Base-by-base conservation (phyloP, 805 yeast species). In the Lachancea thermotolerans region DNA sequence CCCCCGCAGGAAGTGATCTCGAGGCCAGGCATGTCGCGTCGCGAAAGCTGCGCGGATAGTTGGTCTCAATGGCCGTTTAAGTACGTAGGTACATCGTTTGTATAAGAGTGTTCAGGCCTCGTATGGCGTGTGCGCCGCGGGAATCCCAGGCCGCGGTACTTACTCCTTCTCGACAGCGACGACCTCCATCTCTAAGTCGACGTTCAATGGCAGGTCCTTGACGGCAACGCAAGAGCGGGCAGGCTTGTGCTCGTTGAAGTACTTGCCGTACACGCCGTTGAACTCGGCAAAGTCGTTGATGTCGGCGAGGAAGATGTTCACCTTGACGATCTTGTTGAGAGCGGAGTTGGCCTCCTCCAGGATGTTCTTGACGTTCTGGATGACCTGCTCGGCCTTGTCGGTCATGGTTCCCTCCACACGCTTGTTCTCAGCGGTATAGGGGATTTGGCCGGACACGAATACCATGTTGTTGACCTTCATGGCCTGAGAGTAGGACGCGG, bases 191-290 rank as follows among this genome's bases (percentile, higher is more conserved):
- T 93, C 99, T 54, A 72, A 74, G 50, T 79, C 85, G 50, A 81
- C 87, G 49, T 88, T 88, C 66, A 93, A 78, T 49, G 99, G 99
- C 57, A 93, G 81, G 51, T 79, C 81, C 68, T 81, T 82, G 51
- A 90, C 98, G 37, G 97, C 97, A 57, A 93, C 95, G 74, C 97
- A 93, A 2, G 97, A 86, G 78, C 99, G 87, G 34, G 98, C 98
- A 37, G 99, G 98, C 66, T 83, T 84, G 71, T 83, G 91, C 39
- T 68, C 72, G 60, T 64, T 75, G 72, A 87, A 87, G 69, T 85
- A 82, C 67, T 81, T 65, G 42, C 79, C 80, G 70, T 93, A 93
- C 42, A 86, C 95, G 54, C 73, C 75, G 72, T 93, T 93, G 73
- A 93, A 85, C 52, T 78, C 84, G 50, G 77, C 87, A 62, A 93